Base-by-base conservation (phyloP, 805 yeast genomes). In the Lipomyces starkeyi region DNA sequence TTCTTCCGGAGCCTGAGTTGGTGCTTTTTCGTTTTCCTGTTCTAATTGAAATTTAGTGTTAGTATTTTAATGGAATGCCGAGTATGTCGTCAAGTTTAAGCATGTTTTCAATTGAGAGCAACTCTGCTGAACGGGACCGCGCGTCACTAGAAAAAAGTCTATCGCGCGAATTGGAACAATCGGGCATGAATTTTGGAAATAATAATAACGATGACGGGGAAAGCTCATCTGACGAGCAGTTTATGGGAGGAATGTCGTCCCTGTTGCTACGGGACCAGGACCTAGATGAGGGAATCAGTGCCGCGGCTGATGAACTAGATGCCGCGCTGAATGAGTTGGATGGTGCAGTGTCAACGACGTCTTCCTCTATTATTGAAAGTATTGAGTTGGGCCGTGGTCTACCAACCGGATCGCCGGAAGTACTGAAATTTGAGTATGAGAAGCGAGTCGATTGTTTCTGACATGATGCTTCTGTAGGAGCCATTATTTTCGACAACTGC, bases 51-150 rank as follows among this genome's bases (percentile, higher is more conserved):
- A 5, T 14, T 17, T n/a, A n/a, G 1, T 43, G 20, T 43, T 43
- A 43, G 49, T 43, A 2, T 2, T 43, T 43, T n/a, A 6, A 43
- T 43, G 49, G 49, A 43, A 17, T n/a, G 3, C 43, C 22, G 34
- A 53, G 22, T 11, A 53, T 53, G 56, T 53, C 56, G 32, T 43
- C 62, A 11, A 59, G 59, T 53, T 59, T 58, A 59, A 66, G 54
- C 49, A 65, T 54, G n/a, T 61, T 67, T 53, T 34, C 59, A 17
- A 56, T 67, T 20, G 65, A 61, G 17, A 62, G 69, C 54, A 62
- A 67, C 61, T 61, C 69, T 4, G 47, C 67, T 2, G 70, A 67
- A 52, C 68, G 58, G 2, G 52, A 58, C 25, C 65, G 70, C 25
- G 68, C 57, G 20, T 62, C 63, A 11, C 32, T 65, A 53, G 62